Conservation (phyloP, 1,284 basidiomycete genomes). For the Cystobasidium sp. region DNA sequence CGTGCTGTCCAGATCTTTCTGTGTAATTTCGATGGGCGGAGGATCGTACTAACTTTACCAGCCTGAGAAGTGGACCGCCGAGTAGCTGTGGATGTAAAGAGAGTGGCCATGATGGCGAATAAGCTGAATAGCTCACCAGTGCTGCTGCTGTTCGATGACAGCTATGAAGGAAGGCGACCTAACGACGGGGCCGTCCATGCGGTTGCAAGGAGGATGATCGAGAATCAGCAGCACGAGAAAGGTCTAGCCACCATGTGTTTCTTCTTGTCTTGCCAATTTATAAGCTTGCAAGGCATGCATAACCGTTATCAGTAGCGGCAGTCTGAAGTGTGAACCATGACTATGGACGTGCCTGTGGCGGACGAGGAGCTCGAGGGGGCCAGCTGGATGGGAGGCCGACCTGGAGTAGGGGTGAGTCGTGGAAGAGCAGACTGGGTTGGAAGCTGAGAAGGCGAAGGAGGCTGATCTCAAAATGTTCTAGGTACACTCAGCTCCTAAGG, state of each 20-base stretch:
- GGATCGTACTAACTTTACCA: neutral
- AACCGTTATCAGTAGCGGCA: neutral
- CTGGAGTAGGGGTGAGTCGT: constrained; percentile 31
- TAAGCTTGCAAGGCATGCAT: constrained; percentile 4
- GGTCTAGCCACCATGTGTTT: no score
- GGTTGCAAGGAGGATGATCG: no score
- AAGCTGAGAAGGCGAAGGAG: neutral
- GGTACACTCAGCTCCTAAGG: constrained; percentile 56
- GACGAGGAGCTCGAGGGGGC: constrained; percentile 41
- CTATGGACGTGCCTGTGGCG: constrained; percentile 24
- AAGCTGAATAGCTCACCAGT: no score
- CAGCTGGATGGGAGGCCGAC: constrained; percentile 38
- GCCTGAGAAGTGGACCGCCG: neutral
- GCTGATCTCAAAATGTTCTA: neutral
- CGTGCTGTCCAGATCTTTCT: constrained; percentile 32
- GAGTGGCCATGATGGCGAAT: neutral
- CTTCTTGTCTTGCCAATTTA: neutral
- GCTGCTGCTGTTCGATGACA: no score
- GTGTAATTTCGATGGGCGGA: neutral
- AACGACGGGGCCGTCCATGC: no score
- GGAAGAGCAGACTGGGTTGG: neutral
- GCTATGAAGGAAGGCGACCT: no score
- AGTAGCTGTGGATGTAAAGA: neutral
- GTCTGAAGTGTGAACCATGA: neutral
- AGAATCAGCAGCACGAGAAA: no score